phyloP scores from a whole-genome alignment of 2,329 filamentous ascomycete genomes.

The Coleophoma eucalyptorum region DNA sequence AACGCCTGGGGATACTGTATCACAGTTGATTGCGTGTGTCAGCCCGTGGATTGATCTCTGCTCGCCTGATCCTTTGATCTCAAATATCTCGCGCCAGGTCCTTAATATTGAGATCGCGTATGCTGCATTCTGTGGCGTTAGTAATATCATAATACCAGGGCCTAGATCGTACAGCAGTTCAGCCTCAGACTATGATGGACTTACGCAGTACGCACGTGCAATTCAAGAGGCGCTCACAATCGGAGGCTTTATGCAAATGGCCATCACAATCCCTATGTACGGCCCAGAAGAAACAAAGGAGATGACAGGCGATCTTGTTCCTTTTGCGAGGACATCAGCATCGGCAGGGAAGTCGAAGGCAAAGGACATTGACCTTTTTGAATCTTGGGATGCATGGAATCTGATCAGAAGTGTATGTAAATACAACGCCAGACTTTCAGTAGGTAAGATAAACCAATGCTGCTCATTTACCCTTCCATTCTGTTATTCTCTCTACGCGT shows the following conservation, averaged over 20 bases:
- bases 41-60: constrained; percentile 92
- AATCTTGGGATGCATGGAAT: constrained; percentile 93
- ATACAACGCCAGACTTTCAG: constrained; percentile 75
- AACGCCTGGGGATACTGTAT: constrained; percentile 63
- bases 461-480: constrained; percentile 13
- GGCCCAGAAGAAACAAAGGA: constrained; percentile 55
- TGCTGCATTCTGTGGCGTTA: constrained; percentile 89
- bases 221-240: constrained; percentile 75
- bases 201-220: constrained; percentile 76
- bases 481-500: constrained; percentile 11
- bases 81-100: constrained; percentile 84
- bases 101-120: constrained; percentile 90
- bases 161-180: constrained; percentile 59
- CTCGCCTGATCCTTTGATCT: constrained; percentile 76
- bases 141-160: constrained; percentile 77
- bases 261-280: constrained; percentile 82
- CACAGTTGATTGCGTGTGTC: constrained; percentile 72
- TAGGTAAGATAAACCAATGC: constrained; percentile 62
- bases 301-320: constrained; percentile 26
- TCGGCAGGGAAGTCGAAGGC: constrained; percentile 30
- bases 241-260: constrained; percentile 72
- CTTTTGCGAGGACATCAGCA: constrained; percentile 22
- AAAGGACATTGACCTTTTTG: constrained; percentile 64
- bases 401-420: constrained; percentile 79
- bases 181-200: constrained; percentile 45